These are phyloP conservation scores for California macrophylla DNA, from an alignment of 441 rosid genomes.

Conservation along the genomic window DNA sequence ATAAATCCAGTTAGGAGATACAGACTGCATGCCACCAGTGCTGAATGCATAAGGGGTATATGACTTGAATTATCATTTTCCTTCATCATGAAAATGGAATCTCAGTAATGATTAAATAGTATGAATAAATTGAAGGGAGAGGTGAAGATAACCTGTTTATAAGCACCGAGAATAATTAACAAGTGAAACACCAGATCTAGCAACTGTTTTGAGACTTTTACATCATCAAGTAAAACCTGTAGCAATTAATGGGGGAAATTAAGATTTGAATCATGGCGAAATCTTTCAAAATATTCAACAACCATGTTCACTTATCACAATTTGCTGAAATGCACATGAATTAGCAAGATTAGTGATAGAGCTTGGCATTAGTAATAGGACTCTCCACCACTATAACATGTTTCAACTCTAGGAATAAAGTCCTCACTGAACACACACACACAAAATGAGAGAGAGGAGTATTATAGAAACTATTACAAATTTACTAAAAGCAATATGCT, in stretches of 20 bases:
- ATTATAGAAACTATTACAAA: not conserved
- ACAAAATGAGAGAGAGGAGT: not conserved
- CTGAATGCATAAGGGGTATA: slow-evolving; percentile 49
- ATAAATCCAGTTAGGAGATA: slow-evolving; percentile 55
- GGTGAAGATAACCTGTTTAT: slow-evolving; percentile 42
- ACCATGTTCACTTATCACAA: not conserved
- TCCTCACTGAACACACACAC: not conserved
- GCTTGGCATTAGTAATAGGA: too few relatives aligned
- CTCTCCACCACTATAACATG: not conserved
- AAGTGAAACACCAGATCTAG: slow-evolving; percentile 60
- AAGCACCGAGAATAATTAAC: slow-evolving; percentile 38
- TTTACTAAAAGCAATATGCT: slow-evolving; percentile 51
- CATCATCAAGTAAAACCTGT: slow-evolving; percentile 90
- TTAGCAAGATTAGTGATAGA: not conserved
- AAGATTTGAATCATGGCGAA: not conserved
- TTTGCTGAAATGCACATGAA: slow-evolving; percentile 1
- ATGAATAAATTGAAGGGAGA: slow-evolving; percentile 18
- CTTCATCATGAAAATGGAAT: slow-evolving; percentile 37
- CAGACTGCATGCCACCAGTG: slow-evolving; percentile 59
- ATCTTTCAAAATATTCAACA: not conserved
- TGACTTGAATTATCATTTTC: slow-evolving; percentile 33
- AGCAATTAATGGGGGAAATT: slow-evolving; percentile 12
- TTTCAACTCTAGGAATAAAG: too few relatives aligned
- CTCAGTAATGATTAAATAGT: slow-evolving; percentile 16
- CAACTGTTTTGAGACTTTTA: slow-evolving; percentile 62